phyloP scores from a whole-genome alignment of 306 rosid species.

The Medicago arabica region DNA sequence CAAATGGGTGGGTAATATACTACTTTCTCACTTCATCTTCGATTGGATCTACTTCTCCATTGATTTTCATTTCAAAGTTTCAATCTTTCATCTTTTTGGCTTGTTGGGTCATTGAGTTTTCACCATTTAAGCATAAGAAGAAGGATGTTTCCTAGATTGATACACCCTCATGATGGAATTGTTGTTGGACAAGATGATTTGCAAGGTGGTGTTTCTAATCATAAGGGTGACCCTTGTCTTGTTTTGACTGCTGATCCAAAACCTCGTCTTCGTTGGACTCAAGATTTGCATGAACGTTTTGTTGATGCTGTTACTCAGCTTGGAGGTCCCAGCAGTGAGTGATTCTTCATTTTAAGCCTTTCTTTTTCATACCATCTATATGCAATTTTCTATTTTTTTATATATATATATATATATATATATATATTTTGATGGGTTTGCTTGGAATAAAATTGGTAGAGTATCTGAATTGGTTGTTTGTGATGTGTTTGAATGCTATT shows the following conservation, averaged over 20 bases:
- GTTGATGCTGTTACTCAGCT: slow-evolving; percentile 96
- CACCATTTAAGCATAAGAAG: slow-evolving; percentile 25
- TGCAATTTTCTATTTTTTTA: background rate
- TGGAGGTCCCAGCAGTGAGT: slow-evolving; percentile 86
- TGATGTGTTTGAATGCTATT: background rate
- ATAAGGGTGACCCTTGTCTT: slow-evolving; percentile 84
- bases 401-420: too few species aligned
- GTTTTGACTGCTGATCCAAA: slow-evolving; percentile 97
- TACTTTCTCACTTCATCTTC: background rate
- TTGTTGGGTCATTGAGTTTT: slow-evolving; percentile 24
- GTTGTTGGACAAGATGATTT: slow-evolving; percentile 59
- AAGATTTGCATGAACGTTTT: slow-evolving; percentile 94
- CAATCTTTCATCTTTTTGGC: background rate
- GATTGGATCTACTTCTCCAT: slow-evolving; percentile 21
- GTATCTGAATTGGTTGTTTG: background rate
- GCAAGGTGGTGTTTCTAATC: slow-evolving; percentile 49
- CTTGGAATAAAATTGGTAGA: background rate
- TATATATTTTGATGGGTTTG: background rate
- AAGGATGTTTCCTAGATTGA: slow-evolving; percentile 73
- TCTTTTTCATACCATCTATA: background rate
- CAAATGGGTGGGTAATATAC: slow-evolving; percentile 29
- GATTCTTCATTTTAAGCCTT: background rate
- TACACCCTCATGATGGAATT: slow-evolving; percentile 65
- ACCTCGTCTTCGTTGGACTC: slow-evolving; percentile 99
- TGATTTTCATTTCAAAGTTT: background rate